Conservation (phyloP, 2,329 filamentous ascomycete species). For the Cladobotryum mycophilum region DNA sequence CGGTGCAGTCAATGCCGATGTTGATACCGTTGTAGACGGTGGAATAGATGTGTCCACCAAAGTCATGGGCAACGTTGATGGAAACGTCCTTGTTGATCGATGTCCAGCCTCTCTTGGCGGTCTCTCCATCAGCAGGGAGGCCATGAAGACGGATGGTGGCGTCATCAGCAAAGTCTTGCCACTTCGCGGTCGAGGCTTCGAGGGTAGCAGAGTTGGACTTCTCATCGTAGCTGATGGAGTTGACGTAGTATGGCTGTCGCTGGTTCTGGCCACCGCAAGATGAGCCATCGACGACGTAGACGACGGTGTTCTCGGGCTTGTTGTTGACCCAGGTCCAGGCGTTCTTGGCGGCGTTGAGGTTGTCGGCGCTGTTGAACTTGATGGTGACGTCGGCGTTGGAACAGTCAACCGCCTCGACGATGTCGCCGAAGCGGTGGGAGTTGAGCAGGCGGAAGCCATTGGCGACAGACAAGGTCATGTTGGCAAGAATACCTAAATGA, state of each 20-base stretch:
- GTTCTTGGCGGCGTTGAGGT: constrained; percentile 1
- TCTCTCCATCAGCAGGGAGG: not conserved
- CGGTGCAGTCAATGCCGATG: not conserved
- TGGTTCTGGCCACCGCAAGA: constrained; percentile 5
- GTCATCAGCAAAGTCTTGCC: constrained; percentile 5
- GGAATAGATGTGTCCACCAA: constrained; percentile 3
- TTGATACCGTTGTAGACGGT: constrained; percentile 2
- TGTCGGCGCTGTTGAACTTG: constrained; percentile 3
- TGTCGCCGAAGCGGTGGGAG: constrained; percentile 3
- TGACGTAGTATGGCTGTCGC: constrained; percentile 8
- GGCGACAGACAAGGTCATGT: constrained; percentile 3
- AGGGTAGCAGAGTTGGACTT: not conserved
- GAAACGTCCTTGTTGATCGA: not conserved
- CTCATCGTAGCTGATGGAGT: constrained; percentile 5
- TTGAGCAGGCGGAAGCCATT: constrained; percentile 5
- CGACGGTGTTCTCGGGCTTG: constrained; percentile 1
- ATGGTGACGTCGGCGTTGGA: constrained; percentile 4
- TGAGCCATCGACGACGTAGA: constrained; percentile 6
- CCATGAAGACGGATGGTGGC: constrained; percentile 6
- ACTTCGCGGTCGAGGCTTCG: not conserved
- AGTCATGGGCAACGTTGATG: constrained; percentile 5
- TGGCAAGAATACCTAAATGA: constrained; percentile 2
- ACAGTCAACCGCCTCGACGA: constrained; percentile 7
- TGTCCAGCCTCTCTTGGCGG: not conserved
- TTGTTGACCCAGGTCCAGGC: constrained; percentile 9